Conservation (phyloP, 2,329 filamentous ascomycete species). For the Xylaria polymorpha region DNA sequence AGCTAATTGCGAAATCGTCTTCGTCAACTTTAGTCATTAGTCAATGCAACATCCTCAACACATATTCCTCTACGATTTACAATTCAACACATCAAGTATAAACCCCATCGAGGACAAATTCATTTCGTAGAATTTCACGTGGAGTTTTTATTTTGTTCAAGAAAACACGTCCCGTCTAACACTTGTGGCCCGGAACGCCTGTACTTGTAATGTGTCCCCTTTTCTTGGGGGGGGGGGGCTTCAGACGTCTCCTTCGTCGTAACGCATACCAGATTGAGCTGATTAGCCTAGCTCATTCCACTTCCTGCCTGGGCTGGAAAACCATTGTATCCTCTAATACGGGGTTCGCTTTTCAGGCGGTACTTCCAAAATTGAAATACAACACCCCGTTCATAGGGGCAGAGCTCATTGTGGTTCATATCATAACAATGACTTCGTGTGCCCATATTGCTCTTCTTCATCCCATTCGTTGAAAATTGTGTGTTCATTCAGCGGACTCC, state of each 20-base stretch:
- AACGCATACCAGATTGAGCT: slow-evolving; percentile 18
- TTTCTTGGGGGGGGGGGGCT: background rate
- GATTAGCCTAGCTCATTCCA: background rate
- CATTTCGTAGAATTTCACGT: slow-evolving; percentile 18
- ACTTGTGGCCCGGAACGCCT: slow-evolving; percentile 33
- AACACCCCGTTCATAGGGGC: slow-evolving; percentile 24
- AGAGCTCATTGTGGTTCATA: slow-evolving; percentile 20
- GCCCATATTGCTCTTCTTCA: slow-evolving; percentile 25
- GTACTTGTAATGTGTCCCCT: slow-evolving; percentile 24
- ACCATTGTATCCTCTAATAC: slow-evolving; percentile 9
- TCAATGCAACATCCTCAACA: background rate
- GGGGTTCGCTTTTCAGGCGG: slow-evolving; percentile 15
- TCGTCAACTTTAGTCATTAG: background rate
- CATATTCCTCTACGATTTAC: background rate
- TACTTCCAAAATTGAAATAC: slow-evolving; percentile 26
- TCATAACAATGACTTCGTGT: slow-evolving; percentile 14
- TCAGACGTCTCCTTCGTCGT: slow-evolving; percentile 8
- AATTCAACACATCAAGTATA: background rate
- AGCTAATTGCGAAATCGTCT: background rate
- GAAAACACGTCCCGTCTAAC: slow-evolving; percentile 30
- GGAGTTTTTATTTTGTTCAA: slow-evolving; percentile 29
- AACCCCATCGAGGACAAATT: background rate
- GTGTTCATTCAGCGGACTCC: slow-evolving; percentile 43
- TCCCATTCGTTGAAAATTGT: slow-evolving; percentile 7
- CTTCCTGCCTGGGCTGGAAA: slow-evolving; percentile 8